These are phyloP conservation scores for Wickerhamomyces rabaulensis DNA, from an alignment of 805 yeast genomes.

Conservation along the genomic window DNA sequence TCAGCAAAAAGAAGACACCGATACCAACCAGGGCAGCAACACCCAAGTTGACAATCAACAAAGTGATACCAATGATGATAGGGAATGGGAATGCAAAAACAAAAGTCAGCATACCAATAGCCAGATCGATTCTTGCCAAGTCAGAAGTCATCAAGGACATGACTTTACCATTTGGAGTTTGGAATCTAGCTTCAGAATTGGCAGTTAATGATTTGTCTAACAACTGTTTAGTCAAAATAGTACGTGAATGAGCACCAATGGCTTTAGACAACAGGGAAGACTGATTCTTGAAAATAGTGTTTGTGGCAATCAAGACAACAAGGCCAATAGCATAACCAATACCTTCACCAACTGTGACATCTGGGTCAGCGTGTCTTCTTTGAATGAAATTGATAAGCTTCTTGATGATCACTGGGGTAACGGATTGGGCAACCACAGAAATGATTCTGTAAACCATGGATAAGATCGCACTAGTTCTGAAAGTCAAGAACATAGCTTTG, in stretches of 20 bases:
- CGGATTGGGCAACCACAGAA: too few species aligned
- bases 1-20: conserved; percentile 37
- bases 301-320: conserved; percentile 42
- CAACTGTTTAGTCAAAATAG: conserved; percentile 63
- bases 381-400: conserved; percentile 47
- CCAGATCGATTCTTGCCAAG: conserved; percentile 68
- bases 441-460: too few species aligned
- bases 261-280: conserved; percentile 51
- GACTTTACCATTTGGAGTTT: conserved; percentile 59
- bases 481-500: too few species aligned
- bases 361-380: conserved; percentile 31
- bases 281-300: conserved; percentile 50
- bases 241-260: conserved; percentile 62
- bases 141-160: conserved; percentile 79
- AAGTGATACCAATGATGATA: conserved; percentile 48
- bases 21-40: conserved; percentile 62
- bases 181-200: conserved; percentile 47
- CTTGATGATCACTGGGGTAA: conserved; percentile 49
- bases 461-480: too few species aligned
- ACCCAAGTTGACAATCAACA: conserved; percentile 62
- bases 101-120: conserved; percentile 54
- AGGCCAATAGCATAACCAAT: conserved; percentile 73
- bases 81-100: conserved; percentile 48
- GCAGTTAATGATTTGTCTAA: conserved; percentile 60
- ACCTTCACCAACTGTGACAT: conserved; percentile 46